Evolutionary conservation across 331 rosid genomes (phyloP).

Genomic region (Prunus yedoensis): DNA sequence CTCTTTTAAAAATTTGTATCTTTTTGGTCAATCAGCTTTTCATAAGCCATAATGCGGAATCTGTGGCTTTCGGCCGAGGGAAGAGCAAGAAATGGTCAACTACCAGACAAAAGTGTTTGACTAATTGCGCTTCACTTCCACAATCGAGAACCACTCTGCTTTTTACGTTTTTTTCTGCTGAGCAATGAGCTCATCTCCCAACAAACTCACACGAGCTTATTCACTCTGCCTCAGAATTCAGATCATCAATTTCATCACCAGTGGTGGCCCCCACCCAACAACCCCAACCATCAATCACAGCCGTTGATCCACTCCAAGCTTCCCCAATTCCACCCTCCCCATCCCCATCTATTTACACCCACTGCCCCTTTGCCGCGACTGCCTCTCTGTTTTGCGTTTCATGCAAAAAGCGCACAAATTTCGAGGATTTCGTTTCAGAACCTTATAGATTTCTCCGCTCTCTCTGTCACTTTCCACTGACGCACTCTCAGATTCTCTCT

Average conservation of each 20-base stretch:
- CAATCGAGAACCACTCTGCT: neutral
- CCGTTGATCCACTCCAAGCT: neutral
- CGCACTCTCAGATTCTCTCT: neutral
- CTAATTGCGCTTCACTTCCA: neutral
- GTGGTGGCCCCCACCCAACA: slow-evolving; percentile 21
- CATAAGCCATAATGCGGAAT: neutral
- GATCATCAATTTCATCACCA: slow-evolving; percentile 21
- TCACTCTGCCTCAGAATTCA: neutral
- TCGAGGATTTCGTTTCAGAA: slow-evolving; percentile 20
- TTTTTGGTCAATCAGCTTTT: no score
- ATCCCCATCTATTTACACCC: neutral
- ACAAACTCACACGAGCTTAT: slow-evolving; percentile 4
- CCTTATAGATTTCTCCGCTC: slow-evolving; percentile 25
- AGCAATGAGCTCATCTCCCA: neutral
- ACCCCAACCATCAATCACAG: slow-evolving; percentile 18
- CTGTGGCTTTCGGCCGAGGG: neutral
- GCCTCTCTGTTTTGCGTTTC: neutral
- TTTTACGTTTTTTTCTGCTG: neutral
- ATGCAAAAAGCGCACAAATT: slow-evolving; percentile 33
- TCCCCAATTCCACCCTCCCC: slow-evolving; percentile 14
- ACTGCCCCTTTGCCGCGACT: slow-evolving; percentile 12
- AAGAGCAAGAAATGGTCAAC: neutral
- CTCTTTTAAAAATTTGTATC: no score
- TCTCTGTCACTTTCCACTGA: slow-evolving; percentile 24
- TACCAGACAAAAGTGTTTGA: slow-evolving; percentile 1